Base-by-base conservation (phyloP, 1,139 yeast species). In the Maudiozyma humilis region DNA sequence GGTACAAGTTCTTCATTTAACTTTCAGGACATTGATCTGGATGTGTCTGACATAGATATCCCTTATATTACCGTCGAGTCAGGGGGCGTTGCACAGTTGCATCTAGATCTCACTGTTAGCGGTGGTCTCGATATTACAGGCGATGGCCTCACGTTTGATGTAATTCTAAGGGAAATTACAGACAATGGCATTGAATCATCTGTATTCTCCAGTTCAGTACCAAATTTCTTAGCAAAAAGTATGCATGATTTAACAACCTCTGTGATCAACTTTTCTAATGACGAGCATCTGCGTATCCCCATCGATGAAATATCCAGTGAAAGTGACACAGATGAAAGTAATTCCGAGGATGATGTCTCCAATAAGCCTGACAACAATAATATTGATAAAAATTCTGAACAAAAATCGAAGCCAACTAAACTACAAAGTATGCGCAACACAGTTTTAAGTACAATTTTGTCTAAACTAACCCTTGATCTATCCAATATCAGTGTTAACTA, bases 101-200 rank as follows among this genome's bases (percentile, higher is more conserved):
- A 75, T 38, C 63, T 78, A 3, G 64, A 69, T 43, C 62, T 78
- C 23, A 71, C 71, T 1, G 78, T 80, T 38, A 69, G 74, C 51
- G 87, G 79, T 15, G 94, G 93, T 6, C 80, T 86, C 17, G 72
- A 68, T 44, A 67, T 86, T 2, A 76, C 73, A 20, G 83, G 82
- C 7, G 63, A 65, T 7, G 81, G 78, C 5, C 65, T 84, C 16
- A 80, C 78, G 2, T 66, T 83, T 19, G 77, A 84, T 2, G 14
- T 35, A 3, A 63, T 72, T n/a, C 20, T 18, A 27, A 16, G 15
- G 63, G 19, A 32, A 20, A 10, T 2, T n/a, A 5, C 33, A 17
- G 20, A 35, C 1, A 62, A 14, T 62, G 18, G 15, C 25, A 36
- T n/a, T 17, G 16, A 36, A 13, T 17, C 5, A 15, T 18, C 4